Evolutionary conservation across 2,329 filamentous ascomycete genomes (phyloP).

Genomic region (Lasiodiplodia hormozganensis): DNA sequence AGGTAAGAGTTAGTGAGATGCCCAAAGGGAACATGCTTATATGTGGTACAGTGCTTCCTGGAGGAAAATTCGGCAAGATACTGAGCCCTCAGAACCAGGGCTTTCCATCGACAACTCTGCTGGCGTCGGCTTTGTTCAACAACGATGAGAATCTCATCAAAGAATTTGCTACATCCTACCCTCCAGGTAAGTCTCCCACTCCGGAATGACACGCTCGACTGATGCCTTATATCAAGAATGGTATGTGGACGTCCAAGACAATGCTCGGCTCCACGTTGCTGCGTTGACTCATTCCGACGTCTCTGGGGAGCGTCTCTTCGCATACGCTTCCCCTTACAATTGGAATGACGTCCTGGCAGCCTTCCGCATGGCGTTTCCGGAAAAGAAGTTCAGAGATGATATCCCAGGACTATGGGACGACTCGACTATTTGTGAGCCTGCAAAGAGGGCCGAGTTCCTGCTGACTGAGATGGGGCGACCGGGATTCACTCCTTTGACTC

Average conservation of each 20-base stretch:
- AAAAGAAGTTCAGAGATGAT: neutral
- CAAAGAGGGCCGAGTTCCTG: slow-evolving; percentile 13
- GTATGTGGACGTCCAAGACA: slow-evolving; percentile 35
- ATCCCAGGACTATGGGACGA: slow-evolving; percentile 28
- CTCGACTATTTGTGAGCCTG: slow-evolving; percentile 18
- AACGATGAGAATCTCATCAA: slow-evolving; percentile 22
- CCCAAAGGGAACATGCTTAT: neutral
- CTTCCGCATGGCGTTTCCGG: slow-evolving; percentile 6
- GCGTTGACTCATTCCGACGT: slow-evolving; percentile 31
- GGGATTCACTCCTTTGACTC: neutral
- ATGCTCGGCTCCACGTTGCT: slow-evolving; percentile 34
- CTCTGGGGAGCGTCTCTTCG: slow-evolving; percentile 33
- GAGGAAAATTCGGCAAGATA: slow-evolving; percentile 31
- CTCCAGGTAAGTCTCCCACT: neutral
- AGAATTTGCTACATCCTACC: neutral
- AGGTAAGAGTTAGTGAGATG: neutral
- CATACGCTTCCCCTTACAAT: slow-evolving; percentile 30
- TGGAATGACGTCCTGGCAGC: slow-evolving; percentile 30
- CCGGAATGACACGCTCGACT: neutral
- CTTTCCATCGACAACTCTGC: slow-evolving; percentile 31
- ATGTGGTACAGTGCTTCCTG: neutral
- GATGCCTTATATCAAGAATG: slow-evolving; percentile 21
- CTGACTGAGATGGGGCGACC: neutral
- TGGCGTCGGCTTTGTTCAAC: slow-evolving; percentile 31
- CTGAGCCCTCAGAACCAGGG: slow-evolving; percentile 32